A percentile compares a stretch with the other conserved stretches of the same genome.
Evolutionary conservation across 352 stramenopile genomes (phyloP).

Genomic region (Phytophthora agathidicida): DNA sequence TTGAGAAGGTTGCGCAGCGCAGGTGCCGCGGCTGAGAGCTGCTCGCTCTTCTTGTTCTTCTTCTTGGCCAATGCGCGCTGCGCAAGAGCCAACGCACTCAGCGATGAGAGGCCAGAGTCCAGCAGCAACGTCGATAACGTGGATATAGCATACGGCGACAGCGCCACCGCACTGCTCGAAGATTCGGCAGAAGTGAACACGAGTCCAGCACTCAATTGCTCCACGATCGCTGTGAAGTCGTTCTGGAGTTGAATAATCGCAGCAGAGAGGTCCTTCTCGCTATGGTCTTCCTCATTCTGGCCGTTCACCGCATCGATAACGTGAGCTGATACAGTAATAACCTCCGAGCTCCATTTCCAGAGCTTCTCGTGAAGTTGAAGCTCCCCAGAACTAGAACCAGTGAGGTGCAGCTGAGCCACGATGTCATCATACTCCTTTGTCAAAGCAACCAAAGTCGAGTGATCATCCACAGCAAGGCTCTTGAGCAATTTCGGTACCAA

Average conservation of each 20-base stretch:
- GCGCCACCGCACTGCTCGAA: conserved; percentile 6
- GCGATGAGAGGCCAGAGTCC: conserved; percentile 64
- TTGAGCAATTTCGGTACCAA: conserved; percentile 59
- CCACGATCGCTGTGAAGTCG: conserved; percentile 34
- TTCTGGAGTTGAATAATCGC: conserved; percentile 30
- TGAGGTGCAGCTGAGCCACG: conserved; percentile 33
- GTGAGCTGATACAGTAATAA: conserved; percentile 16
- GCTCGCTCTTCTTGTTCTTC: conserved; percentile 73
- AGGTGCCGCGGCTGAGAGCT: conserved; percentile 20
- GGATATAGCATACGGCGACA: conserved; percentile 64
- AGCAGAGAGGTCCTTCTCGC: conserved; percentile 22
- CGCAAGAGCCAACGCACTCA: conserved; percentile 51
- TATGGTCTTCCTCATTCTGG: conserved; percentile 7
- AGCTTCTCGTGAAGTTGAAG: conserved; percentile 40
- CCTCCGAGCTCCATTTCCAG: conserved; percentile 62
- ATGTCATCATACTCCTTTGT: conserved; percentile 45
- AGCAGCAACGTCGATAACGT: conserved; percentile 55
- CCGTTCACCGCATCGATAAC: conserved; percentile 18
- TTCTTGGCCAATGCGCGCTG: conserved; percentile 59
- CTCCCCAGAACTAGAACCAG: conserved; percentile 1
- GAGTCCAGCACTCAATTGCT: conserved; percentile 26
- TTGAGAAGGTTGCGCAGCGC: conserved; percentile 66
- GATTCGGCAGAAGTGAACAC: conserved; percentile 11
- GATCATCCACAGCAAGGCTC: conserved; percentile 35
- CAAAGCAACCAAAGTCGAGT: conserved; percentile 27